phyloP scores from a whole-genome alignment of 2,329 filamentous ascomycete species.

The Aspergillus amoenus region DNA sequence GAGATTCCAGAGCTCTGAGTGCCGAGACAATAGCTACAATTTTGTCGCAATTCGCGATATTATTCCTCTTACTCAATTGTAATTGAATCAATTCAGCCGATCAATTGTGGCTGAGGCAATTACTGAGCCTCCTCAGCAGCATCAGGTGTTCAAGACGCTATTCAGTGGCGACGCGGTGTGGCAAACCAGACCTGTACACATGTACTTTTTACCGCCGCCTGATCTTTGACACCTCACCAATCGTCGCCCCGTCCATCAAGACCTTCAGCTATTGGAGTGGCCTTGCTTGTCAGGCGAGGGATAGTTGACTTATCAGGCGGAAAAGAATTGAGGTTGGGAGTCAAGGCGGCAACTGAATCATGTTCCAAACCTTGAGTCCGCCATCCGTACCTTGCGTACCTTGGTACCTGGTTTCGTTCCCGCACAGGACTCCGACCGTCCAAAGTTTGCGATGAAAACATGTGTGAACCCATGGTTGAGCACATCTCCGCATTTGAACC shows the following conservation, averaged over 20 bases:
- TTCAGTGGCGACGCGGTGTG: neutral
- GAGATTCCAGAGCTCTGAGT: neutral
- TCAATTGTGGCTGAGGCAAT: neutral
- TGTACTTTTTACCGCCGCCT: conserved; percentile 1
- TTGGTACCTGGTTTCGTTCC: neutral
- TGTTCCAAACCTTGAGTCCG: neutral
- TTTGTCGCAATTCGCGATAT: neutral
- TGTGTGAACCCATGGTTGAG: neutral
- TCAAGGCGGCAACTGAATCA: neutral
- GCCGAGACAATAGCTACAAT: neutral
- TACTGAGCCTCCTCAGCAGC: neutral
- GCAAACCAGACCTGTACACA: conserved; percentile 3
- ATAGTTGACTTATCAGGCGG: neutral
- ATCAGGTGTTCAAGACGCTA: neutral
- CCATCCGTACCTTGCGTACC: neutral
- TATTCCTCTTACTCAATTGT: neutral
- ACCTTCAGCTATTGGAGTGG: neutral
- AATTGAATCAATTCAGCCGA: neutral
- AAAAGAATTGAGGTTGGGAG: neutral
- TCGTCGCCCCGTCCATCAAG: neutral
- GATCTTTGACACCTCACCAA: neutral
- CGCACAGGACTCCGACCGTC: neutral
- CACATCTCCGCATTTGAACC: neutral
- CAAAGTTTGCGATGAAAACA: neutral
- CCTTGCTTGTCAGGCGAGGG: neutral